phyloP scores from a whole-genome alignment of 352 stramenopile genomes.

The Pythium catenulatum region DNA sequence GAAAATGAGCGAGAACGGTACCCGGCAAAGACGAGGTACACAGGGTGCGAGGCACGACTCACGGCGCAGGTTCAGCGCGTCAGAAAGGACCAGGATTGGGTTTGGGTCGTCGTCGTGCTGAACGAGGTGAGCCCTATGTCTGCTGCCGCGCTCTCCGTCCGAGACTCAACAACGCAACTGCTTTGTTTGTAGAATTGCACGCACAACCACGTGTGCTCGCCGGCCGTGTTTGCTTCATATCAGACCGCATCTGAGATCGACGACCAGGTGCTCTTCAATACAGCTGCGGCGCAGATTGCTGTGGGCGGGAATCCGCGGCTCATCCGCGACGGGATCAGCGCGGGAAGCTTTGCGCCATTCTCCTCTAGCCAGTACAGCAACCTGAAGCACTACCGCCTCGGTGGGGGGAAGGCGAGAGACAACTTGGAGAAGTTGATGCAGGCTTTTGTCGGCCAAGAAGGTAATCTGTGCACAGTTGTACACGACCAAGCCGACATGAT shows the following conservation, averaged over 20 bases:
- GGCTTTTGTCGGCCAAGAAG: neutral
- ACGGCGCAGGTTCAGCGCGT: no score
- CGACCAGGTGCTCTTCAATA: neutral
- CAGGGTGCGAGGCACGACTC: neutral
- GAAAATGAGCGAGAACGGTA: neutral
- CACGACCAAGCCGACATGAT: constrained; percentile 15
- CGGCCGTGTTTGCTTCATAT: neutral
- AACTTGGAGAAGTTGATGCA: neutral
- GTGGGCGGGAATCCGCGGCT: neutral
- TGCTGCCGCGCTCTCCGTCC: no score
- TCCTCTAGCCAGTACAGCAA: neutral
- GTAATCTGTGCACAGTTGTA: neutral
- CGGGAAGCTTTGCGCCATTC: neutral
- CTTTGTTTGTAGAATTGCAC: neutral
- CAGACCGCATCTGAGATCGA: neutral
- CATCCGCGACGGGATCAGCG: neutral
- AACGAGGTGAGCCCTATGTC: no score
- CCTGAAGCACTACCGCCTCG: neutral
- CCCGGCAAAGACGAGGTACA: neutral
- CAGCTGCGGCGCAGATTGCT: neutral
- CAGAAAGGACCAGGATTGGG: no score
- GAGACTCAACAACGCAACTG: no score
- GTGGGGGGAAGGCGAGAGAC: neutral
- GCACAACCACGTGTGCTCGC: neutral
- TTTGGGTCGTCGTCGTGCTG: no score